Evolutionary conservation across 805 yeast species (phyloP), one percentile per base, ranked within the genome.

Genomic region (Komagataella populi): DNA sequence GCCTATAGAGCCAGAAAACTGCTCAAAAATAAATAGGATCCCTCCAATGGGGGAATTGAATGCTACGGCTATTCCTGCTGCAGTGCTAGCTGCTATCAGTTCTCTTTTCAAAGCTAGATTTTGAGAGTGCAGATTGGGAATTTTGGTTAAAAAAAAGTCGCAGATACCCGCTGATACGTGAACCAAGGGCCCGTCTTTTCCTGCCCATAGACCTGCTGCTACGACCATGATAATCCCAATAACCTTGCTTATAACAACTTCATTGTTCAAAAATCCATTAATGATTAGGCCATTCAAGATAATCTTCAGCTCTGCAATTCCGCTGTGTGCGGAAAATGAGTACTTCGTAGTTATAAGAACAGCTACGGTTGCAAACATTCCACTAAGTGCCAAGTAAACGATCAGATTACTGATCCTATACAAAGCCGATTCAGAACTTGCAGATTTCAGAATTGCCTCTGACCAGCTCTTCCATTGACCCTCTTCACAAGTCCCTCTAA

Each of bases 31-130:
- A 63, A 87, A 88, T 36, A 87, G 63, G 1, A 88, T 93, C 1
- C 96, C 96, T 6, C 95, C 95, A 52, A 88, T 81, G 2, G 96
- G 96, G 0, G 95, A 81, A 54, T 84, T 84, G 65, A 87, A 87
- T 0, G 96, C 95, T 12, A 84, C 86, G 0, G 90, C 79, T 22
- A 87, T 83, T 4, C 96, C 96, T 1, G 90, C 82, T 0, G 95
- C 90, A 1, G 87, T 76, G 0, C 90, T 86, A 1, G 95, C 89
- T 17, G 83, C 71, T 14, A 83, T 61, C 7, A 87, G 59, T 55
- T 85, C 91, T 52, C 96, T 72, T 53, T 75, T 70, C 6, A 72
- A 64, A 0, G 86, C 87, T 59, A 82, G 87, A 54, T 76, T 77
- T 1, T 45, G 47, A 8, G 39, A 30, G 14, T 30, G 39, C 39